Conservation (phyloP, 495 filamentous ascomycete genomes). For the Hypoxylon crocopeplum region DNA sequence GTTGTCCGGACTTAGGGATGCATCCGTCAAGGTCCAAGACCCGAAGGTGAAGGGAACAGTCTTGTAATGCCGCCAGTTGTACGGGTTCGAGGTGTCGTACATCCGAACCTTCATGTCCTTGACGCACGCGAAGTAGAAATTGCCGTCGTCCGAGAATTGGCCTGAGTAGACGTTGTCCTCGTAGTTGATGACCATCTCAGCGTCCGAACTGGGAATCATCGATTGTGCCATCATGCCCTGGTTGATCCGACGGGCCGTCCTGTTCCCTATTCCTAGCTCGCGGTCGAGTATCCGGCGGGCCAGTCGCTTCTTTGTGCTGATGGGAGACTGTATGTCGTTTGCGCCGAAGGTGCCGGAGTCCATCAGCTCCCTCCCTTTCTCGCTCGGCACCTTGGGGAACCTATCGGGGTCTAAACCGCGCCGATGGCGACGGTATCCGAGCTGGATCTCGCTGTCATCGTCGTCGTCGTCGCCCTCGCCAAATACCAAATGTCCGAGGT, state of each 20-base stretch:
- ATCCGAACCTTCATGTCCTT: slow-evolving; percentile 94
- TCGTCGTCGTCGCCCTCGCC: slow-evolving; percentile 54
- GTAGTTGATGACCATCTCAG: slow-evolving; percentile 90
- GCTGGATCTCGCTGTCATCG: slow-evolving; percentile 42
- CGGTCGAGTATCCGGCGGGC: slow-evolving; percentile 75
- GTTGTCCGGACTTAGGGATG: slow-evolving; percentile 90
- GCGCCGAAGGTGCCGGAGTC: slow-evolving; percentile 76
- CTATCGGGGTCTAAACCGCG: slow-evolving; percentile 48
- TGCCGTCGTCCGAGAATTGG: slow-evolving; percentile 95
- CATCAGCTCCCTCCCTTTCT: slow-evolving; percentile 79
- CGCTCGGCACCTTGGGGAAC: slow-evolving; percentile 80
- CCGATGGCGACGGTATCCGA: slow-evolving; percentile 35
- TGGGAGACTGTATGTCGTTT: slow-evolving; percentile 59
- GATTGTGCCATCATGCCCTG: slow-evolving; percentile 70
- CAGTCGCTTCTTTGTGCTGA: slow-evolving; percentile 65
- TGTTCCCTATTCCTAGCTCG: slow-evolving; percentile 71
- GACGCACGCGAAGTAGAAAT: slow-evolving; percentile 95
- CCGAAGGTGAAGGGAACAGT: slow-evolving; percentile 85
- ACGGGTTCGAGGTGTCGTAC: slow-evolving; percentile 97
- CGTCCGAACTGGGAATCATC: slow-evolving; percentile 73
- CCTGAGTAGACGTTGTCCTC: slow-evolving; percentile 88
- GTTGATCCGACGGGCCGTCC: slow-evolving; percentile 59
- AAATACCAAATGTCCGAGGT: slow-evolving; percentile 46
- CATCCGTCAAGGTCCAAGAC: slow-evolving; percentile 96
- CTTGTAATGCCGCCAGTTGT: slow-evolving; percentile 96